These are phyloP conservation scores for Nakataea oryzae DNA, from an alignment of 2,329 filamentous ascomycete genomes.

Conservation along the genomic window DNA sequence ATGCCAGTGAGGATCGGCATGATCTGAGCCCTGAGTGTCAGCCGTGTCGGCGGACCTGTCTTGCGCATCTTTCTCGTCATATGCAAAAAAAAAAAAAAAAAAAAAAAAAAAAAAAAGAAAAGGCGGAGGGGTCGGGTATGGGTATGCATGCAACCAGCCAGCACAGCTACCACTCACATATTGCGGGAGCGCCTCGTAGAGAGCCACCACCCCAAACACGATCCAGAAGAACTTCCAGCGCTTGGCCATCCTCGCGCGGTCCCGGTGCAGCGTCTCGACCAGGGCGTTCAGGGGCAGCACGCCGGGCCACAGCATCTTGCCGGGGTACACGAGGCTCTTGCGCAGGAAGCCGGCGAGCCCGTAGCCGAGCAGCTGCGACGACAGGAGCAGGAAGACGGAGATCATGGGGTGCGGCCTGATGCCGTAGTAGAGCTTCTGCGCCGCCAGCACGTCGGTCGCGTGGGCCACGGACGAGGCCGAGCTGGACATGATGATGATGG, in stretches of 20 bases:
- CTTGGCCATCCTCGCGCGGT: constrained; percentile 22
- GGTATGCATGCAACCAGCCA: not conserved
- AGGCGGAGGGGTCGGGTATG: too few relatives aligned
- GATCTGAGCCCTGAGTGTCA: constrained; percentile 12
- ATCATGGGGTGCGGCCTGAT: constrained; percentile 24
- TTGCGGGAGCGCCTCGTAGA: constrained; percentile 37
- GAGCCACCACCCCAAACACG: constrained; percentile 25
- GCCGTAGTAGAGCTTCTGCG: constrained; percentile 35
- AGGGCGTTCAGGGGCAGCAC: constrained; percentile 12
- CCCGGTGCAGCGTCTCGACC: constrained; percentile 15
- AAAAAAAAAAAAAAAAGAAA: not conserved
- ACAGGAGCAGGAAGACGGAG: constrained; percentile 32
- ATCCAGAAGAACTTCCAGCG: constrained; percentile 29
- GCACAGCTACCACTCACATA: constrained; percentile 13
- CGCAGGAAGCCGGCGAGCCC: constrained; percentile 36
- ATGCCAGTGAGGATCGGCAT: constrained; percentile 28
- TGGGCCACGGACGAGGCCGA: constrained; percentile 10
- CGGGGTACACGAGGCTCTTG: constrained; percentile 32
- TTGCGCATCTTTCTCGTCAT: too few relatives aligned
- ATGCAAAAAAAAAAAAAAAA: not conserved
- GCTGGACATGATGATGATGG: constrained; percentile 12
- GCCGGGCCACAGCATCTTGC: constrained; percentile 33
- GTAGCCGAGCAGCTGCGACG: constrained; percentile 37
- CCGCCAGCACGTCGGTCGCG: constrained; percentile 28
- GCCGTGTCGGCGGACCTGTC: not conserved